A percentile compares a stretch with the other conserved stretches of the same genome.
These are phyloP conservation scores for Zygnema circumcarinatum DNA, from an alignment of 139 green algal genomes.

Conservation along the genomic window DNA sequence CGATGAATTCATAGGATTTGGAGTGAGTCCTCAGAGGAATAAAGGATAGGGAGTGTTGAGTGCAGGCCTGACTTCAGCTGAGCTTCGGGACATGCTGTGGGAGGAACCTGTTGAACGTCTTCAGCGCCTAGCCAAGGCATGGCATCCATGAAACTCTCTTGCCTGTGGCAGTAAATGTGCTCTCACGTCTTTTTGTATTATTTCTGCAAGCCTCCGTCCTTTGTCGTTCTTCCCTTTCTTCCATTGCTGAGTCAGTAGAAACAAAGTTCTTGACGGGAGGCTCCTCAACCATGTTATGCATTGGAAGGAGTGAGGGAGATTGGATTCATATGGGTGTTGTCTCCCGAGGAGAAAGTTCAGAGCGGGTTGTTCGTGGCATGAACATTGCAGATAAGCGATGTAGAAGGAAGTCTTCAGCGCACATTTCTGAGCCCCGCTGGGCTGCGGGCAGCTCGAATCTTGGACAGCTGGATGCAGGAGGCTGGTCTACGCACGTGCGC, in stretches of 20 bases:
- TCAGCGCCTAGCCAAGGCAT: background rate
- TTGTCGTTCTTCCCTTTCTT: background rate
- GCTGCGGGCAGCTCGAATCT: conserved; percentile 10
- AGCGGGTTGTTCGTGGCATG: background rate
- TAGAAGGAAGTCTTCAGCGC: conserved; percentile 31
- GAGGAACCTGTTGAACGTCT: conserved; percentile 8
- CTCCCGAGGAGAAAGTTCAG: background rate
- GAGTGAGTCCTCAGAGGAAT: too few relatives aligned
- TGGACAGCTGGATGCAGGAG: conserved; percentile 59
- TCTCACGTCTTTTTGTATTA: background rate
- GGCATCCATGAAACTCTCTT: background rate
- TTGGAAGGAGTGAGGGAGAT: background rate
- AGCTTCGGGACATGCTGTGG: background rate
- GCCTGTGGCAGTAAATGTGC: background rate
- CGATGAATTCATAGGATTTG: too few relatives aligned
- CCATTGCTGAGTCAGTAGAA: background rate
- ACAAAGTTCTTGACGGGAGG: background rate
- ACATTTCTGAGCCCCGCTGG: conserved; percentile 60
- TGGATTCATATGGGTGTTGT: background rate
- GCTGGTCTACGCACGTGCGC: conserved; percentile 54
- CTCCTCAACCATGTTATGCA: background rate
- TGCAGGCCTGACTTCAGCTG: background rate
- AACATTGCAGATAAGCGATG: conserved; percentile 52
- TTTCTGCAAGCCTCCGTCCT: background rate
- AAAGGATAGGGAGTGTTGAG: background rate